Percentiles rank a stretch among this genome's conserved stretches.
phyloP scores from a whole-genome alignment of 345 rosid genomes.

The Streptanthus diversifolius region DNA sequence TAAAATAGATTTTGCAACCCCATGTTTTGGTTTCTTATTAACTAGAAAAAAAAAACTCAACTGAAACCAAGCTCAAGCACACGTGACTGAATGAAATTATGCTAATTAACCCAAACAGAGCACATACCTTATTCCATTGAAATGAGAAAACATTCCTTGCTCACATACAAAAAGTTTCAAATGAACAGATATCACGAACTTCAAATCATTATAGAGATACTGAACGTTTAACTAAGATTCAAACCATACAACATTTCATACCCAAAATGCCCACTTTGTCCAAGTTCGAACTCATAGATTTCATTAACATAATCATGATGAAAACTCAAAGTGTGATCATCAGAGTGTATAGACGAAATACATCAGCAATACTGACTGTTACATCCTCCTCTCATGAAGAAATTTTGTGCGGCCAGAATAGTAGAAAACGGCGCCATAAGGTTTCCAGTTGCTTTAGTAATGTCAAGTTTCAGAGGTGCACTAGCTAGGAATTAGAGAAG shows the following conservation, averaged over 20 bases:
- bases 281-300: not conserved
- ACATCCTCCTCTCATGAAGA: slow-evolving; percentile 1
- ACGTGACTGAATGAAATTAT: not conserved
- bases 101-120: not conserved
- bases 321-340: not conserved
- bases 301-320: not conserved
- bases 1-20: no score
- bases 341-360: not conserved
- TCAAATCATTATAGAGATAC: not conserved
- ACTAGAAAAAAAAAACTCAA: not conserved
- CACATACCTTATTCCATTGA: slow-evolving; percentile 17
- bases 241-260: not conserved
- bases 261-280: not conserved
- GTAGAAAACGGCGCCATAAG: not conserved
- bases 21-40: no score
- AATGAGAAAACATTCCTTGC: not conserved
- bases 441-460: not conserved
- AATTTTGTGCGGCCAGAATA: not conserved
- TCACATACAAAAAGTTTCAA: slow-evolving; percentile 20
- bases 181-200: not conserved
- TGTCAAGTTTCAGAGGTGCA: slow-evolving; percentile 3
- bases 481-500: slow-evolving; percentile 16
- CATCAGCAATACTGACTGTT: slow-evolving; percentile 11
- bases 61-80: not conserved
- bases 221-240: not conserved